Percentiles rank a stretch among this genome's conserved stretches.
Evolutionary conservation across 2,329 filamentous ascomycete genomes (phyloP).

Genomic region (Pseudogymnoascus sp.): DNA sequence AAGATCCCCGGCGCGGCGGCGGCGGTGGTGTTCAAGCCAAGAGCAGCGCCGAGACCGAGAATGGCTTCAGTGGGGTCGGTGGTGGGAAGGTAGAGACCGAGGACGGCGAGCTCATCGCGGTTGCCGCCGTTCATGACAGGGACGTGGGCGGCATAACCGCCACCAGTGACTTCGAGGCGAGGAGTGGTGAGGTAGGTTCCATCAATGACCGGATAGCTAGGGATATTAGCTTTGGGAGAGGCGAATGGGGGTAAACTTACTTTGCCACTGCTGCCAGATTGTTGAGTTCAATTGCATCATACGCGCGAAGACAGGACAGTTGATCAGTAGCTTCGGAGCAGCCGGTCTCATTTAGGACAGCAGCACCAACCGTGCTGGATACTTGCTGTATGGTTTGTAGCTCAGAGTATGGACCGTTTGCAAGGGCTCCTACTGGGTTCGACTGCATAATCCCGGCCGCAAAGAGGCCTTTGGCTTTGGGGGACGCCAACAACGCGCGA

Average conservation of each 20-base stretch:
- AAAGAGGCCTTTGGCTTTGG: slow-evolving; percentile 21
- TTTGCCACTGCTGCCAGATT: neutral
- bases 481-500: slow-evolving; percentile 40
- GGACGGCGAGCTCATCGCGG: slow-evolving; percentile 29
- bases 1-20: slow-evolving; percentile 14
- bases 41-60: neutral
- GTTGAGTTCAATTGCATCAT: slow-evolving; percentile 15
- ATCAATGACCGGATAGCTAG: slow-evolving; percentile 23
- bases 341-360: slow-evolving; percentile 17
- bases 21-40: neutral
- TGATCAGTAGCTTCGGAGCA: slow-evolving; percentile 17
- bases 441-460: slow-evolving; percentile 20
- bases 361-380: slow-evolving; percentile 9
- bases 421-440: slow-evolving; percentile 20
- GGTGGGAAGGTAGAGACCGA: slow-evolving; percentile 20
- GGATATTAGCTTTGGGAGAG: neutral
- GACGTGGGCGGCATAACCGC: slow-evolving; percentile 17
- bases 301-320: slow-evolving; percentile 18
- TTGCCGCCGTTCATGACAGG: slow-evolving; percentile 28
- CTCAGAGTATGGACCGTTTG: slow-evolving; percentile 9
- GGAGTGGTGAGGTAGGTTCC: slow-evolving; percentile 25
- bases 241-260: neutral
- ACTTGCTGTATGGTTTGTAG: neutral
- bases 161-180: slow-evolving; percentile 16
- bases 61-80: slow-evolving; percentile 12